Percentiles rank a stretch among this genome's conserved stretches.
Conservation (phyloP, 805 yeast species). For the Candida nemodendra region DNA sequence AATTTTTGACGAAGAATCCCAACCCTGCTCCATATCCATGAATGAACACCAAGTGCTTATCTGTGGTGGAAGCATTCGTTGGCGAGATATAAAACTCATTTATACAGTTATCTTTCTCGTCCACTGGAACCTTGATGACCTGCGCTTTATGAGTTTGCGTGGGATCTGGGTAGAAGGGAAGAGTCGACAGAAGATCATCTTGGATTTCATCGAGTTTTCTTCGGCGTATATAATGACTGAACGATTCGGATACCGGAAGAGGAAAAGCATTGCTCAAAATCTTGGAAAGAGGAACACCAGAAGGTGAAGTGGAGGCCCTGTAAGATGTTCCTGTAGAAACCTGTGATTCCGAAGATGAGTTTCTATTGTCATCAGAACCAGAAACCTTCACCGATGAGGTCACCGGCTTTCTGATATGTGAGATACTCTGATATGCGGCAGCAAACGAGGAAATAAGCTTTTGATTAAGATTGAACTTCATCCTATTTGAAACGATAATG, state of each 20-base stretch:
- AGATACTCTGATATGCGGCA: slow-evolving; percentile 14
- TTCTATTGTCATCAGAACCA: slow-evolving; percentile 1
- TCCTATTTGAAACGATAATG: no score
- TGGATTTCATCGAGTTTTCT: slow-evolving; percentile 33
- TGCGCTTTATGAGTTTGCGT: slow-evolving; percentile 47
- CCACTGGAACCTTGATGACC: slow-evolving; percentile 55
- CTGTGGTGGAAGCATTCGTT: slow-evolving; percentile 7
- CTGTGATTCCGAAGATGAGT: not conserved
- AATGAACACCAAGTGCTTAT: slow-evolving; percentile 62
- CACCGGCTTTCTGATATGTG: slow-evolving; percentile 11
- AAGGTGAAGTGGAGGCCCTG: slow-evolving; percentile 60
- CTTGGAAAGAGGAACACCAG: slow-evolving; percentile 60
- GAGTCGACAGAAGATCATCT: slow-evolving; percentile 44
- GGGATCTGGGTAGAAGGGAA: slow-evolving; percentile 59
- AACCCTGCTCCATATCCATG: slow-evolving; percentile 96
- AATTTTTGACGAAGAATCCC: slow-evolving; percentile 75
- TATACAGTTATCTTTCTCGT: slow-evolving; percentile 46
- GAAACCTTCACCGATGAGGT: slow-evolving; percentile 5
- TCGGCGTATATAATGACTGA: slow-evolving; percentile 45
- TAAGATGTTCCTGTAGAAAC: slow-evolving; percentile 24
- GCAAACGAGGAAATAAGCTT: slow-evolving; percentile 12
- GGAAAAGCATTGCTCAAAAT: slow-evolving; percentile 60
- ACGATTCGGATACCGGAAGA: slow-evolving; percentile 48
- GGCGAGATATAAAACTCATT: slow-evolving; percentile 74
- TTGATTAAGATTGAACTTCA: slow-evolving; percentile 8